Percentiles rank a stretch among this genome's conserved stretches.
Evolutionary conservation across 129 eudicot species (phyloP).

Genomic region (Logfia minima): DNA sequence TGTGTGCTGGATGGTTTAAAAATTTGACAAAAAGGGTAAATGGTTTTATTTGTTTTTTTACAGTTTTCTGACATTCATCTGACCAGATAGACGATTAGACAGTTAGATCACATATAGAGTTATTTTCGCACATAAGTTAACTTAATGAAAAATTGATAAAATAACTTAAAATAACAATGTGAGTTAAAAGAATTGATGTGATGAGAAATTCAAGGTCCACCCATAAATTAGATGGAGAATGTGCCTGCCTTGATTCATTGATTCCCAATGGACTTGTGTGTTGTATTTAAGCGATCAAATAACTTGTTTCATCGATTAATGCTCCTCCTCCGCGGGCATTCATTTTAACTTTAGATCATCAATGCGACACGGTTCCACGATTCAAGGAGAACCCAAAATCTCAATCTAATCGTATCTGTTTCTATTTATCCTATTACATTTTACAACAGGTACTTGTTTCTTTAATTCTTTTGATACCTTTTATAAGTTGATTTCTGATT

Average conservation of each 20-base stretch:
- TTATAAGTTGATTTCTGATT: too few species aligned
- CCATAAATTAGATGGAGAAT: conserved; percentile 19
- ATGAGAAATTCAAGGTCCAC: conserved; percentile 15
- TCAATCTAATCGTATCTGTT: not conserved
- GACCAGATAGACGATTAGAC: too few species aligned
- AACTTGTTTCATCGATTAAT: not conserved
- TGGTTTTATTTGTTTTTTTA: too few species aligned
- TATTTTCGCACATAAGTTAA: too few species aligned
- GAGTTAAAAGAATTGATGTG: not conserved
- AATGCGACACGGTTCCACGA: not conserved
- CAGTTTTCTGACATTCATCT: too few species aligned
- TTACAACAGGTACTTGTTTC: not conserved
- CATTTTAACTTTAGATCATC: not conserved
- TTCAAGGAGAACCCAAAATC: conserved; percentile 5
- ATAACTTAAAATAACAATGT: not conserved
- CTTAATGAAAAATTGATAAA: too few species aligned
- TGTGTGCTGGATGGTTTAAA: too few species aligned
- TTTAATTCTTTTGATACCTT: too few species aligned
- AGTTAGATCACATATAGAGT: too few species aligned
- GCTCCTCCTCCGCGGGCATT: not conserved
- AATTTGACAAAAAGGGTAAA: too few species aligned
- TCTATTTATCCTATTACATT: not conserved
- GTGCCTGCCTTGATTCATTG: not conserved
- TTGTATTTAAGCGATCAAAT: not conserved
- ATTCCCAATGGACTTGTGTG: conserved; percentile 2